Percentiles rank a stretch among this genome's conserved stretches.
Evolutionary conservation across 2,329 filamentous ascomycete species (phyloP).

Genomic region (Arachnomyces sp.): DNA sequence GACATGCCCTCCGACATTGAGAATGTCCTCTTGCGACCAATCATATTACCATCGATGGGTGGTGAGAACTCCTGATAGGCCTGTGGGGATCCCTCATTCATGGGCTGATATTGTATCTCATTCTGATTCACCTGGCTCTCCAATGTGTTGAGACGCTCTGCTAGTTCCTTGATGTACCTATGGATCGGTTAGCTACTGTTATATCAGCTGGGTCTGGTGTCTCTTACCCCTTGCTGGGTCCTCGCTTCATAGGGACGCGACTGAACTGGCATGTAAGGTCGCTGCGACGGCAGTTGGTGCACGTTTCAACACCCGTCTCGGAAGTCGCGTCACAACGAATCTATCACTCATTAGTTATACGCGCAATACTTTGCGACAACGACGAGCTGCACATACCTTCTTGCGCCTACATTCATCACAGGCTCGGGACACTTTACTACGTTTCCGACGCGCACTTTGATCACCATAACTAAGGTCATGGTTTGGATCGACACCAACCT

Average conservation of each 20-base stretch:
- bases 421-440: conserved; percentile 78
- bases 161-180: conserved; percentile 85
- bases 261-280: conserved; percentile 76
- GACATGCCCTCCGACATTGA: conserved; percentile 41
- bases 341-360: conserved; percentile 23
- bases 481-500: conserved; percentile 37
- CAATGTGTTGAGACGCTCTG: conserved; percentile 72
- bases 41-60: conserved; percentile 35
- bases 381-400: conserved; percentile 44
- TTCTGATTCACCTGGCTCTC: conserved; percentile 51
- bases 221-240: conserved; percentile 74
- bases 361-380: not conserved
- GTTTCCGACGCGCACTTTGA: conserved; percentile 60
- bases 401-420: conserved; percentile 85
- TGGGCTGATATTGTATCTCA: conserved; percentile 35
- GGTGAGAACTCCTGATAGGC: conserved; percentile 47
- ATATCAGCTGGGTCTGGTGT: not conserved
- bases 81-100: conserved; percentile 32
- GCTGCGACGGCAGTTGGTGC: conserved; percentile 71
- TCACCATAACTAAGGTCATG: conserved; percentile 48
- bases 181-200: conserved; percentile 7
- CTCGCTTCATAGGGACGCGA: conserved; percentile 77
- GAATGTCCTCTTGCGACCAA: conserved; percentile 41
- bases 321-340: conserved; percentile 78
- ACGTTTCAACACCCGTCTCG: conserved; percentile 64